Evolutionary conservation across 768 basidiomycete species (phyloP), one percentile per base, ranked within the genome.

Genomic region (Suillus weaverae): DNA sequence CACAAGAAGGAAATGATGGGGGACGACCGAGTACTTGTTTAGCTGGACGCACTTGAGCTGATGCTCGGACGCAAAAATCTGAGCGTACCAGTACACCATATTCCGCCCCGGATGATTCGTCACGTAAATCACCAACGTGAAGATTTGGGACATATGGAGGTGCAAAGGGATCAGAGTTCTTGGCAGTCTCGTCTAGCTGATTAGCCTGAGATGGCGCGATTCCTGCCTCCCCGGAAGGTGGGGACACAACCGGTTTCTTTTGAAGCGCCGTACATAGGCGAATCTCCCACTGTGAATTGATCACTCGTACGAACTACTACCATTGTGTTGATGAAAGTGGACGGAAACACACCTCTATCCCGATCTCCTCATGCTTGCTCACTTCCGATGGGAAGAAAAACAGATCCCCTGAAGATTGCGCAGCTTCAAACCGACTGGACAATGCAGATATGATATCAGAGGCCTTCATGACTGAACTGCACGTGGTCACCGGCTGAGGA

Each of bases 21-120:
- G 90, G 10, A 92, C 84, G 22, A 97, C 85, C 38, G 93, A 88
- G 76, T 85, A 97, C 78, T 94, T 95, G 78, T 95, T 95, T 71
- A 95, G 77, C 92, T 95, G 67, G 51, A 61, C 43, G 30, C n/a
- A 44, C 50, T 48, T 20, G 62, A 50, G 63, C 57, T 67, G 26
- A 55, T 46, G 22, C 26, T 44, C 41, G 30, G 60, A 46, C 1
- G 39, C 65, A 5, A 51, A 36, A 4, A 33, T 53, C 13, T n/a
- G 73, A 46, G 60, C 86, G 70, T 70, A 94, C 94, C 79, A 95
- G 76, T 26, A 91, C 81, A 43, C 84, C 84, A 75, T 92, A 93
- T 56, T 86, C 83, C 39, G 81, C 81, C 11, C 79, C 81, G 51
- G 78, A 77, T 22, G 84, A 85, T 59, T 86, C 86, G 63, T 89